Evolutionary conservation across 805 yeast species (phyloP).

Genomic region (Teunomyces barrocoloradensis): DNA sequence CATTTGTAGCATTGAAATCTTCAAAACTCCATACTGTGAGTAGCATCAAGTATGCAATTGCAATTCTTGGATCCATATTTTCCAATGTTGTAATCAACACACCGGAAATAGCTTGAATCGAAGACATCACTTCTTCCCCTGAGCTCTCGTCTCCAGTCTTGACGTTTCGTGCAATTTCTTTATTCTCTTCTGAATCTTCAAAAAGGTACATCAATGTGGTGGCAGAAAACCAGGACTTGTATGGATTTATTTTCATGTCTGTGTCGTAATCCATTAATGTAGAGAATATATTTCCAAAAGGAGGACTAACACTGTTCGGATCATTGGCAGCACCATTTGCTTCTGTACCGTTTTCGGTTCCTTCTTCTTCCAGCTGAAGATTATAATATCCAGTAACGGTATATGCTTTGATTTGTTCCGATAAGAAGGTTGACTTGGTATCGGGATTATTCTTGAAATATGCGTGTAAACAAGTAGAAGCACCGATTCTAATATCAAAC

Average conservation of each 20-base stretch:
- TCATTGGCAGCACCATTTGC: not conserved
- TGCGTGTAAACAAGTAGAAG: slow-evolving; percentile 63
- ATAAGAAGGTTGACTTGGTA: slow-evolving; percentile 59
- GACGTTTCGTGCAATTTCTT: slow-evolving; percentile 47
- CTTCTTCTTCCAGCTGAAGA: slow-evolving; percentile 10
- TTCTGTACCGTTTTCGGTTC: not conserved
- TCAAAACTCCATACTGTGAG: slow-evolving; percentile 76
- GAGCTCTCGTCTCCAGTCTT: slow-evolving; percentile 54
- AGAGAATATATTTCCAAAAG: slow-evolving; percentile 60
- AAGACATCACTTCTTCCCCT: slow-evolving; percentile 67
- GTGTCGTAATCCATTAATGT: slow-evolving; percentile 74
- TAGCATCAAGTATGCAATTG: slow-evolving; percentile 75
- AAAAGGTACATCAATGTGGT: slow-evolving; percentile 62
- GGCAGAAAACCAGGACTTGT: slow-evolving; percentile 80
- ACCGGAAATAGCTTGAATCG: slow-evolving; percentile 77
- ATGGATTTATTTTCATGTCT: slow-evolving; percentile 69
- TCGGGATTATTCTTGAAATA: slow-evolving; percentile 63
- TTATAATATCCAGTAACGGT: slow-evolving; percentile 22
- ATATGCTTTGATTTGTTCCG: slow-evolving; percentile 57
- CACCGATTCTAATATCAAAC: slow-evolving; percentile 77
- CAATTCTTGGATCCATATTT: slow-evolving; percentile 65
- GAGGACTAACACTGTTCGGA: slow-evolving; percentile 5
- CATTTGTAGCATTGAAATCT: slow-evolving; percentile 69
- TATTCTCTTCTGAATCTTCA: slow-evolving; percentile 50
- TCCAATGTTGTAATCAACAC: slow-evolving; percentile 64